Evolutionary conservation across 169 alveolate species (phyloP), one percentile per base, ranked within the genome.

Genomic region (Eimeria praecox): DNA sequence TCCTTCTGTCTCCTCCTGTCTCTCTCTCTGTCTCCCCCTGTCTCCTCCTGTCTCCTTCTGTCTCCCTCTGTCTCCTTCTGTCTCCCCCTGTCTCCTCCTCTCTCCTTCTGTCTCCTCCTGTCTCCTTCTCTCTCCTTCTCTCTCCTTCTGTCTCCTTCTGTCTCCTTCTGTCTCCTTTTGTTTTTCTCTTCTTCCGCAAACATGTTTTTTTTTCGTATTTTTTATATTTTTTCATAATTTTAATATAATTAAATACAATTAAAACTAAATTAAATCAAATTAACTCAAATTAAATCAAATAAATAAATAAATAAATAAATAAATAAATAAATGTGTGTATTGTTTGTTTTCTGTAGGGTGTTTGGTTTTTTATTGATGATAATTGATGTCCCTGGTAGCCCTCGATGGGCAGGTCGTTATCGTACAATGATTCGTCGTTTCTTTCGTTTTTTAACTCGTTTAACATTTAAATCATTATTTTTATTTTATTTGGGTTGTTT

Each of bases 391-490:
- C 99, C 99, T 62, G 99, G 99, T 40, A 98, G 98, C 44, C 99
- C 99, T n/a, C 96, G 99, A 42, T 98, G 99, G 99, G 98, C 99
- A 42, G 98, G 98, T 10, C 98, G 98, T 86, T 98, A 98, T 96
- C 97, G 99, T 54, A 89, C 97, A 64, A 83, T 96, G 85, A 97
- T 98, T 38, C 95, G 99, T 42, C 97, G 97, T 95, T 97, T 98
- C 94, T 97, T 97, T 94, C 96, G 99, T 56, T 97, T 98, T 95
- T 96, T 98, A 46, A 98, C 99, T 0, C 96, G 98, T 27, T 95
- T 98, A 62, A 98, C 99, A 24, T 98, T 99, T 42, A 98, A 98
- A 83, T 96, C 98, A 49, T 92, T 98, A 18, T 98, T 99, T 98
- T 95, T 98, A 66, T 96, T 98, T 71, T 97, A 98, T 35, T 94